A percentile compares a stretch with the other conserved stretches of the same genome.
Conservation (phyloP, 164 flowering plant genomes). For the Kalanchoe fedtschenkoi region DNA sequence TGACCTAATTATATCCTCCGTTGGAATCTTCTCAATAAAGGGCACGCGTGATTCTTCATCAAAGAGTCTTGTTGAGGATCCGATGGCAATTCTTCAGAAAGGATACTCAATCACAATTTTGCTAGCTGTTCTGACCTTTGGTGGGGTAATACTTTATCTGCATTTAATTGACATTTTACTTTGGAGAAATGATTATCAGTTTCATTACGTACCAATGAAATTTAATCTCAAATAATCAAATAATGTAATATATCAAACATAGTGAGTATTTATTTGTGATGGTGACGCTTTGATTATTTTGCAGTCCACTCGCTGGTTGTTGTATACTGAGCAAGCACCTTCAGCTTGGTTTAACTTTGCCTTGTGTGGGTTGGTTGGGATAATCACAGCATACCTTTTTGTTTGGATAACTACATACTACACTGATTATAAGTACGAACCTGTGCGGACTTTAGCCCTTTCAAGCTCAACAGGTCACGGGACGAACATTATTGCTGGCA, state of each 20-base stretch:
- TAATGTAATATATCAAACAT: too few relatives aligned
- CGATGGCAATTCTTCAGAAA: conserved; percentile 91
- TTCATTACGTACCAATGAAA: too few relatives aligned
- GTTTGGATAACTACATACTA: conserved; percentile 90
- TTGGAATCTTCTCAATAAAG: conserved; percentile 57
- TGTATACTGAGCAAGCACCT: conserved; percentile 92
- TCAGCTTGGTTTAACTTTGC: conserved; percentile 92
- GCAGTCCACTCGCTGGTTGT: conserved; percentile 95
- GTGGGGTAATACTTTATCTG: conserved; percentile 39
- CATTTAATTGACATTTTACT: too few relatives aligned
- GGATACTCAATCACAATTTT: conserved; percentile 86
- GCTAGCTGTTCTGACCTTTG: conserved; percentile 79
- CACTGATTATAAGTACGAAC: conserved; percentile 97
- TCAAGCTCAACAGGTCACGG: conserved; percentile 97
- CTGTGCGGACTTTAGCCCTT: conserved; percentile 86
- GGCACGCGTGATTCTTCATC: conserved; percentile 55
- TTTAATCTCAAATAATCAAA: too few relatives aligned
- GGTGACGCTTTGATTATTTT: conserved; percentile 11
- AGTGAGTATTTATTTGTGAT: too few relatives aligned
- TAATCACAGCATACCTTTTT: conserved; percentile 78
- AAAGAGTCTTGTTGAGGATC: conserved; percentile 64
- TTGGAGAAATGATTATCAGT: too few relatives aligned
- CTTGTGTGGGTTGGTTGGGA: conserved; percentile 92
- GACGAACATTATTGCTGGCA: conserved; percentile 94
- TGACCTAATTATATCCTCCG: too few relatives aligned